These are phyloP conservation scores for Ceriops zippeliana DNA, from an alignment of 345 rosid genomes.

Conservation along the genomic window DNA sequence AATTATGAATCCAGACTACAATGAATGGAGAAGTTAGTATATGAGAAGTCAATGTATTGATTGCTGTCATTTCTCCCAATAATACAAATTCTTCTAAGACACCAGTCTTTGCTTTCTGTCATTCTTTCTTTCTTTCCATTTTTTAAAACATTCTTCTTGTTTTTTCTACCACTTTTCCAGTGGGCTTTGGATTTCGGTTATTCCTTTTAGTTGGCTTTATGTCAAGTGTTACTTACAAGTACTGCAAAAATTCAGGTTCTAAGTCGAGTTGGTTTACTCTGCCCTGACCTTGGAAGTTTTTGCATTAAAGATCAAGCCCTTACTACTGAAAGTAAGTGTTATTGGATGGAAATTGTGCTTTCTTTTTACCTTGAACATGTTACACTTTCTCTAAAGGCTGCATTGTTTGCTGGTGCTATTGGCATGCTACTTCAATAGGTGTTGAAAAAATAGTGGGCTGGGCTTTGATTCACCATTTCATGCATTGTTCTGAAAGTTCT, in stretches of 20 bases:
- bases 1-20: no score
- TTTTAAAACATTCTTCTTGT: no score
- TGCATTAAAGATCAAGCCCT: constrained; percentile 82
- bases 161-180: no score
- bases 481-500: constrained; percentile 62
- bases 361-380: background rate
- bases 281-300: constrained; percentile 75
- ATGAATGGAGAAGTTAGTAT: no score
- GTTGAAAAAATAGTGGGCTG: constrained; percentile 95
- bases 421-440: constrained; percentile 37
- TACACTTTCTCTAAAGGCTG: background rate
- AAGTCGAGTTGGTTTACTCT: constrained; percentile 58
- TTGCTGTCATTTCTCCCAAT: no score
- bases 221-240: background rate
- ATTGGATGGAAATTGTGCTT: background rate
- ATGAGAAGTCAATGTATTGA: no score
- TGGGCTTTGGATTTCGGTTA: no score
- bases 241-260: constrained; percentile 55
- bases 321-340: constrained; percentile 60
- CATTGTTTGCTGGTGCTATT: background rate
- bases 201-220: background rate
- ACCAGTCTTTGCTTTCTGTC: no score
- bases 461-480: constrained; percentile 79
- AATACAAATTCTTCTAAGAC: no score
- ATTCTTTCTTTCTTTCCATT: no score